Evolutionary conservation across 371 early-diverging fungal genomes (phyloP).

Genomic region (Mycotypha africana): DNA sequence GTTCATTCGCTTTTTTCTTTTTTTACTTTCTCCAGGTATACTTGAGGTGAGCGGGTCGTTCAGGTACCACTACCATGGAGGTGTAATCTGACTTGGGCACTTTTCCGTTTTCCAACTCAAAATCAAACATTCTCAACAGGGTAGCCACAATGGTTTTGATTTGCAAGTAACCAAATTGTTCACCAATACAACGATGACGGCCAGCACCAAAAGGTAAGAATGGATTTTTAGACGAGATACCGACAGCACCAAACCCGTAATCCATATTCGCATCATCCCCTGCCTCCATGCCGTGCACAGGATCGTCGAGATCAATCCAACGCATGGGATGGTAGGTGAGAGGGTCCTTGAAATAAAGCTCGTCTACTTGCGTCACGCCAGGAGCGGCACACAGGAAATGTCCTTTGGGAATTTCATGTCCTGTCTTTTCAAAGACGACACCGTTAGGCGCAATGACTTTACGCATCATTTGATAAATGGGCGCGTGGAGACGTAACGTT

Average conservation of each 20-base stretch:
- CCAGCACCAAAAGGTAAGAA: conserved; percentile 97
- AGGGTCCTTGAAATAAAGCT: conserved; percentile 73
- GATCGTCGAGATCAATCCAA: conserved; percentile 57
- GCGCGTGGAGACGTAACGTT: conserved; percentile 90
- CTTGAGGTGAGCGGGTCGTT: conserved; percentile 54
- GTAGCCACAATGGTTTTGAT: conserved; percentile 87
- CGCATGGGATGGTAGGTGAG: conserved; percentile 75
- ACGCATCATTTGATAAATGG: conserved; percentile 92
- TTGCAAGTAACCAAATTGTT: conserved; percentile 94
- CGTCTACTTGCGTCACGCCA: conserved; percentile 80
- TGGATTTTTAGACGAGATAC: conserved; percentile 66
- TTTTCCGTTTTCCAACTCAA: conserved; percentile 49
- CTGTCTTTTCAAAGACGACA: conserved; percentile 59
- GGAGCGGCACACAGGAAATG: conserved; percentile 84
- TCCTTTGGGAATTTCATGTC: conserved; percentile 85
- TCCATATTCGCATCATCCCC: conserved; percentile 72
- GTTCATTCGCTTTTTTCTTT: too few species aligned
- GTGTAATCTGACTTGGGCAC: conserved; percentile 88
- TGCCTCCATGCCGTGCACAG: conserved; percentile 44
- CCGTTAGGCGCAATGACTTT: conserved; percentile 74
- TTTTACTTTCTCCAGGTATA: conserved; percentile 61
- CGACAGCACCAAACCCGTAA: conserved; percentile 83
- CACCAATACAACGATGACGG: conserved; percentile 98
- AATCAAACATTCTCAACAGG: conserved; percentile 72
- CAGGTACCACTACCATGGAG: conserved; percentile 87